A percentile compares a stretch with the other conserved stretches of the same genome.
Conservation (phyloP, 2,329 filamentous ascomycete species). For the Pseudogymnoascus sp. region DNA sequence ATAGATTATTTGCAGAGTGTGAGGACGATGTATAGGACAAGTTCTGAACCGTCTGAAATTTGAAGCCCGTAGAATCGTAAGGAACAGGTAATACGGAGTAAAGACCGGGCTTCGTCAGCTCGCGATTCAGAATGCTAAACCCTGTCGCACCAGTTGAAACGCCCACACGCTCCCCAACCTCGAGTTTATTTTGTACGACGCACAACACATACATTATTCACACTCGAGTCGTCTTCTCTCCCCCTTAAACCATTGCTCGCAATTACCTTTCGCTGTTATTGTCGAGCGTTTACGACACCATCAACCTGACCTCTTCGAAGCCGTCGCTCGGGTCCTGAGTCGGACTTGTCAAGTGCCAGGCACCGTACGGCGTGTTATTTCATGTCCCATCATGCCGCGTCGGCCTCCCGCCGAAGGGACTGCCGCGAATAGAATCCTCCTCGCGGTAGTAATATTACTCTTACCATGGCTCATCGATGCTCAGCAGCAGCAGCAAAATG, state of each 20-base stretch:
- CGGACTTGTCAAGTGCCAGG: constrained; percentile 1
- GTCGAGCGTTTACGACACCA: neutral
- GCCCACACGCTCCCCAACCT: constrained; percentile 1
- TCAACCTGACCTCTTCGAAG: neutral
- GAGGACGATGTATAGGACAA: neutral
- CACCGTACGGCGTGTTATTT: constrained; percentile 4
- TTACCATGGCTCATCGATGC: constrained; percentile 52
- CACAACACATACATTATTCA: constrained; percentile 1
- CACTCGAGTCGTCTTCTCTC: neutral
- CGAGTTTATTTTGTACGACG: constrained; percentile 3
- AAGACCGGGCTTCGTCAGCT: neutral
- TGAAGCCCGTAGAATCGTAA: neutral
- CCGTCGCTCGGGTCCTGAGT: neutral
- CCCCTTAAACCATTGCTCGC: neutral
- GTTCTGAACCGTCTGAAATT: neutral
- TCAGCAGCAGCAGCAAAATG: constrained; percentile 51
- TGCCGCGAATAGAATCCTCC: constrained; percentile 41
- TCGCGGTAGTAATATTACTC: constrained; percentile 48
- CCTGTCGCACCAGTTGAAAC: constrained; percentile 5
- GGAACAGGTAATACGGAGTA: neutral
- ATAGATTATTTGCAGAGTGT: neutral
- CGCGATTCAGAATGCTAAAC: constrained; percentile 7
- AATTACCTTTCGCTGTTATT: neutral
- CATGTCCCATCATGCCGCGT: constrained; percentile 48
- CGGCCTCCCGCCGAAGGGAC: constrained; percentile 51